Evolutionary conservation across 345 rosid species (phyloP), one percentile per base, ranked within the genome.

Genomic region (Aurinia saxatilis): DNA sequence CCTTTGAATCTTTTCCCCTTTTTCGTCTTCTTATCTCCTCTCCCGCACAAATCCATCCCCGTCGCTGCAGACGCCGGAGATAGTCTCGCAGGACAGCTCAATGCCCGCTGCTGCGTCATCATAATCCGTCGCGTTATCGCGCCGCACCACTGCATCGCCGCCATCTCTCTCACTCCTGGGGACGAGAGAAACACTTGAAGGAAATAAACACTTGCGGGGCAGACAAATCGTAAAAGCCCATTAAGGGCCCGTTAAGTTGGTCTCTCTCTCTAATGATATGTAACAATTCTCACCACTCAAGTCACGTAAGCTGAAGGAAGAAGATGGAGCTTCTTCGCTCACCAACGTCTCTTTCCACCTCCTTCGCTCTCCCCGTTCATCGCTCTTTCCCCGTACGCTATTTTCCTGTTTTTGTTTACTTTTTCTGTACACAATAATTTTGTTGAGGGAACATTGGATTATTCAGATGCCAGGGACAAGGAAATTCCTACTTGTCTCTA

Each of bases 1-100:
- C 99, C 95, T 39, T 82, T 90, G 75, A 93, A 90, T 55, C 81
- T 81, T 73, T 93, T 93, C 78, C 96, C 99, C 69, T 64, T 90
- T 90, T 82, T 87, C 48, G 99, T 93, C 79, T 69, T 83, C 81
- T 79, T 85, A 75, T 93, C 99, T 19, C 99, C 97, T 52, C 99
- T 65, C 30, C 99, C 99, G 60, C 97, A 93, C 41, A 81, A 19
- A 13, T 71, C 69, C 65, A 87, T 81, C 19, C 54, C 81, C 37
- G 57, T 49, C 8, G 58, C 59, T 63, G 49, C 30, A 38, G 56
- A 45, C 35, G 59, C 1, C 11, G 41, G n/a, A n/a, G n/a, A n/a
- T n/a, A n/a, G n/a, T n/a, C n/a, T n/a, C n/a, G n/a, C n/a, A n/a
- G n/a, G n/a, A n/a, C n/a, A n/a, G n/a, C n/a, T n/a, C n/a, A n/a